These are phyloP conservation scores for Pseudonitzschia multistriata DNA, from an alignment of 108 stramenopile species.

Conservation along the genomic window DNA sequence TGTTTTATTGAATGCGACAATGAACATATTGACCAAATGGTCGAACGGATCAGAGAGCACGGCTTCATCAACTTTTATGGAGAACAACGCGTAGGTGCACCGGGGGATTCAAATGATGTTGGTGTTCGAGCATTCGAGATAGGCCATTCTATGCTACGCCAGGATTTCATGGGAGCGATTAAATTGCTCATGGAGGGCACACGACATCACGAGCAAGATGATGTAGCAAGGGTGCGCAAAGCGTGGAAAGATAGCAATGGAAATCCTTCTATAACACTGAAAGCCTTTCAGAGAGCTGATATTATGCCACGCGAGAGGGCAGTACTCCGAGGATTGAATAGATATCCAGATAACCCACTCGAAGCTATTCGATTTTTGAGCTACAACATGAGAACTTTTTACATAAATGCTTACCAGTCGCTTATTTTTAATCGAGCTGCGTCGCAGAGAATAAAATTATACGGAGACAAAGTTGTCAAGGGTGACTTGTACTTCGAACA, in stretches of 20 bases:
- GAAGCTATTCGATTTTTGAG: slow-evolving; percentile 64
- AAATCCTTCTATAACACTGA: slow-evolving; percentile 54
- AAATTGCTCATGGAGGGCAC: slow-evolving; percentile 65
- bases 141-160: slow-evolving; percentile 70
- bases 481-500: slow-evolving; percentile 65
- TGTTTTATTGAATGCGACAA: slow-evolving; percentile 36
- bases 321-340: slow-evolving; percentile 66
- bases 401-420: slow-evolving; percentile 85
- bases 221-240: slow-evolving; percentile 44
- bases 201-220: slow-evolving; percentile 34
- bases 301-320: slow-evolving; percentile 67
- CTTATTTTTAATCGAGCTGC: slow-evolving; percentile 80
- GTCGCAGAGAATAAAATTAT: slow-evolving; percentile 52
- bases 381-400: slow-evolving; percentile 61
- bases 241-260: slow-evolving; percentile 56
- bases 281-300: slow-evolving; percentile 53
- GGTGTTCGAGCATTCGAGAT: slow-evolving; percentile 80
- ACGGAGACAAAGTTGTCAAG: slow-evolving; percentile 45
- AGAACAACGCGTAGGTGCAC: slow-evolving; percentile 78
- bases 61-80: slow-evolving; percentile 91
- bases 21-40: slow-evolving; percentile 51
- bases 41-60: slow-evolving; percentile 41
- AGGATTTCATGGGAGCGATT: slow-evolving; percentile 58
- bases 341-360: slow-evolving; percentile 58
- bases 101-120: slow-evolving; percentile 49